Evolutionary conservation across 2,329 filamentous ascomycete species (phyloP).

Genomic region (Monosporascus sp.): DNA sequence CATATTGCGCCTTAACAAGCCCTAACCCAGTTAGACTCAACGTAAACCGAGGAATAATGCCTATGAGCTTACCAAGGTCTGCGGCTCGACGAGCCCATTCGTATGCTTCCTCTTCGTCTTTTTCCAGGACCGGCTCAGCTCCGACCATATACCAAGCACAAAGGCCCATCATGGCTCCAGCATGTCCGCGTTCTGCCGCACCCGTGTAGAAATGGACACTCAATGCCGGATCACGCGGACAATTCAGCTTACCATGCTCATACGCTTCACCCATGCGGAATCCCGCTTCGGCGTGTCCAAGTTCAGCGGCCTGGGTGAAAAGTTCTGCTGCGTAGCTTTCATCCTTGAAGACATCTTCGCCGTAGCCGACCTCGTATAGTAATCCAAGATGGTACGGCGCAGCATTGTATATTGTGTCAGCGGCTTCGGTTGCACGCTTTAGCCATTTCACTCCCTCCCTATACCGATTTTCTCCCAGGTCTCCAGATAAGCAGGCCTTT

Average conservation of each 20-base stretch:
- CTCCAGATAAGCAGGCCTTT: slow-evolving; percentile 82
- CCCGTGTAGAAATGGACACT: slow-evolving; percentile 97
- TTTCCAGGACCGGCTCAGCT: slow-evolving; percentile 84
- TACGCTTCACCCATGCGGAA: slow-evolving; percentile 94
- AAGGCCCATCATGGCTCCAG: slow-evolving; percentile 92
- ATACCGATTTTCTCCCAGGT: slow-evolving; percentile 82
- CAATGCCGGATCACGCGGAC: slow-evolving; percentile 83
- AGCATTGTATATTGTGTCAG: slow-evolving; percentile 85
- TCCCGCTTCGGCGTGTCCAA: slow-evolving; percentile 82
- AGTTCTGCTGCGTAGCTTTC: slow-evolving; percentile 86
- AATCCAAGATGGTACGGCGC: slow-evolving; percentile 87
- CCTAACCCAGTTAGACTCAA: slow-evolving; percentile 38
- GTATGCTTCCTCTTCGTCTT: slow-evolving; percentile 93
- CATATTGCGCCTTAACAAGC: slow-evolving; percentile 77
- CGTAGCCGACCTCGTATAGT: slow-evolving; percentile 88
- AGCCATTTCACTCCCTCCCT: slow-evolving; percentile 94
- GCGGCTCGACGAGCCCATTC: slow-evolving; percentile 91
- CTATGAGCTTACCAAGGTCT: slow-evolving; percentile 62
- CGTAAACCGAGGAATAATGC: background rate
- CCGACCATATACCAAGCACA: slow-evolving; percentile 99
- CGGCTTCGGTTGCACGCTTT: slow-evolving; percentile 84
- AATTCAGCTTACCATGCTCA: slow-evolving; percentile 82
- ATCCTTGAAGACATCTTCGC: slow-evolving; percentile 90
- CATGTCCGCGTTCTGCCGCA: slow-evolving; percentile 78
- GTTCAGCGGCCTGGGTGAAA: slow-evolving; percentile 88